Conservation (phyloP, 257 asterid genomes). For the Solanum megistacrolobum region DNA sequence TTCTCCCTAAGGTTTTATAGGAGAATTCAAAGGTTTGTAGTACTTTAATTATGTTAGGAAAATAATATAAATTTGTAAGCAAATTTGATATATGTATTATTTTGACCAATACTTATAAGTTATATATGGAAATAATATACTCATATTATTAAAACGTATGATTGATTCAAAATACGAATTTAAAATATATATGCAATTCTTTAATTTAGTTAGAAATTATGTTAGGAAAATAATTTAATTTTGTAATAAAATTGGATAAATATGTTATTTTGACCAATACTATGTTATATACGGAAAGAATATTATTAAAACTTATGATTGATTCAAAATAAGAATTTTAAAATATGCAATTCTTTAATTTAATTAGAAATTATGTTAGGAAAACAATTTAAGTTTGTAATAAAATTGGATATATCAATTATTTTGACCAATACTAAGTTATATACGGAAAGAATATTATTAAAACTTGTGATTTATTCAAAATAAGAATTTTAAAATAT, state of each 20-base stretch:
- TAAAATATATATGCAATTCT: background rate
- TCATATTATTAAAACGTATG: background rate
- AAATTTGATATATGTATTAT: background rate
- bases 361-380: background rate
- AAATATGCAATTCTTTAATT: background rate
- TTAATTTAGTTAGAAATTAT: no score
- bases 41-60: background rate
- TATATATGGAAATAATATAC: background rate
- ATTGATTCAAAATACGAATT: background rate
- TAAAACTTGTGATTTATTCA: no score
- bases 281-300: no score
- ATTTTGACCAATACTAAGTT: no score
- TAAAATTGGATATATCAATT: no score
- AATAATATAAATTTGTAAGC: background rate
- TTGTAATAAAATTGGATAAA: no score
- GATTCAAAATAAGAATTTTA: no score
- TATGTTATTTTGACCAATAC: no score
- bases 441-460: no score
- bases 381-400: no score
- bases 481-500: background rate
- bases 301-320: no score
- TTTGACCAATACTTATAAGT: background rate
- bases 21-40: background rate
- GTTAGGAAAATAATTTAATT: no score
- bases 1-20: background rate